Base-by-base conservation (phyloP, 441 rosid species). In the Iberis amara region DNA sequence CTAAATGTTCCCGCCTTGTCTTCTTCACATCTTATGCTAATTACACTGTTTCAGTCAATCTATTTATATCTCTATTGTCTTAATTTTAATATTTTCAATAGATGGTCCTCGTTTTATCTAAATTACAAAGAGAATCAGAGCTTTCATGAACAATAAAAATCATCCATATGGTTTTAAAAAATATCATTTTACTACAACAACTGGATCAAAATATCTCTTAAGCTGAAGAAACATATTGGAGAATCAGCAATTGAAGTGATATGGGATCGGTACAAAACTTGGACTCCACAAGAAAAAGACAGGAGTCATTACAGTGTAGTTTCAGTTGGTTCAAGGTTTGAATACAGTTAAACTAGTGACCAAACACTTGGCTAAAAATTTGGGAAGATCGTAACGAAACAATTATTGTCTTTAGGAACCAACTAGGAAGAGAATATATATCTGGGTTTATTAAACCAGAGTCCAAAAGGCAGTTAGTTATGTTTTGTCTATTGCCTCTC, bases 381-480 rank as follows among this genome's bases (percentile, higher is more conserved):
- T 11, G 39, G 45, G 43, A 65, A 38, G 39, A 64, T 30, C 7
- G 55, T 52, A 44, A 65, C 26, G 37, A 23, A 59, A 24, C 65
- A 65, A 44, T 65, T 58, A n/a, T 18, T 59, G 65, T 32, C 70
- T 40, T 46, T 59, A 40, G 61, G 70, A 66, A 66, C 57, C 36
- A 52, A 66, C 70, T 56, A 59, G 61, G 65, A 66, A 66, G 46
- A 36, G 65, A 59, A 59, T 66, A 59, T 41, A 33, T 46, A 12
- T 47, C 43, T 52, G 36, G 33, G 12, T 65, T 46, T 53, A 27
- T 53, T 39, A 27, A 59, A 52, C 43, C 43, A 57, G 28, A 54
- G 42, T 12, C 14, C 60, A 62, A 18, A 65, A 42, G 11, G 43
- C 55, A 52, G 70, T 65, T 7, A 38, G 43, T 33, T 33, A 1